Evolutionary conservation across 2,329 filamentous ascomycete species (phyloP).

Genomic region (Fusarium lateritium): DNA sequence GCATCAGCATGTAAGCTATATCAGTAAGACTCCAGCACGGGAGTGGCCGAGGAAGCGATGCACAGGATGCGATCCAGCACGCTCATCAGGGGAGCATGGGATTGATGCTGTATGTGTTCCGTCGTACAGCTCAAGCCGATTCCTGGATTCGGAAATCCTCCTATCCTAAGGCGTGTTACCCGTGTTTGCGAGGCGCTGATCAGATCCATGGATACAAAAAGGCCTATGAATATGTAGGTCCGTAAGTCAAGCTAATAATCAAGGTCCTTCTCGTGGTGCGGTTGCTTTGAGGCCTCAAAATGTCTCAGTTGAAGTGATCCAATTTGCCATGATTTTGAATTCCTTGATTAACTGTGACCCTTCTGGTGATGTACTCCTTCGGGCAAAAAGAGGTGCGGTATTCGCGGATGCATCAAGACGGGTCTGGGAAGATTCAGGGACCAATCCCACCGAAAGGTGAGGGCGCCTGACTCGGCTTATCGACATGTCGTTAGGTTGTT

Average conservation of each 20-base stretch:
- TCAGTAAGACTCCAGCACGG: constrained; percentile 37
- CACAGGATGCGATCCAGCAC: constrained; percentile 48
- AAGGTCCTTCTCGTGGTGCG: constrained; percentile 29
- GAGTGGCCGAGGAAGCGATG: constrained; percentile 43
- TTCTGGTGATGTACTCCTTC: constrained; percentile 26
- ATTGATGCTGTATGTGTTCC: constrained; percentile 39
- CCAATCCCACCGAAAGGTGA: constrained; percentile 46
- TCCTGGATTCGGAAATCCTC: constrained; percentile 41
- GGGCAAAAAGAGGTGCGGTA: constrained; percentile 25
- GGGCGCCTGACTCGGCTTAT: constrained; percentile 48
- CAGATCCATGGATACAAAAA: constrained; percentile 8
- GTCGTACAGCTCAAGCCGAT: constrained; percentile 42
- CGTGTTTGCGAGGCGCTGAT: constrained; percentile 22
- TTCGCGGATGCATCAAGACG: constrained; percentile 44
- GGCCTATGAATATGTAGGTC: not conserved
- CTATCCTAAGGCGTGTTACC: constrained; percentile 18
- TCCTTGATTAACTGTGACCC: constrained; percentile 31
- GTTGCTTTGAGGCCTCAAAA: constrained; percentile 33
- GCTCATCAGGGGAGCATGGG: constrained; percentile 39
- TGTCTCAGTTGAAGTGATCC: constrained; percentile 44
- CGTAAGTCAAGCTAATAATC: constrained; percentile 22
- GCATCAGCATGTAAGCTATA: constrained; percentile 37
- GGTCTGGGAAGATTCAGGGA: constrained; percentile 34
- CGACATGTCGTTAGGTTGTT: constrained; percentile 31
- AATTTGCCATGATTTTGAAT: constrained; percentile 38